Evolutionary conservation across 805 yeast species (phyloP).

Genomic region (Ogataea haglerorum): DNA sequence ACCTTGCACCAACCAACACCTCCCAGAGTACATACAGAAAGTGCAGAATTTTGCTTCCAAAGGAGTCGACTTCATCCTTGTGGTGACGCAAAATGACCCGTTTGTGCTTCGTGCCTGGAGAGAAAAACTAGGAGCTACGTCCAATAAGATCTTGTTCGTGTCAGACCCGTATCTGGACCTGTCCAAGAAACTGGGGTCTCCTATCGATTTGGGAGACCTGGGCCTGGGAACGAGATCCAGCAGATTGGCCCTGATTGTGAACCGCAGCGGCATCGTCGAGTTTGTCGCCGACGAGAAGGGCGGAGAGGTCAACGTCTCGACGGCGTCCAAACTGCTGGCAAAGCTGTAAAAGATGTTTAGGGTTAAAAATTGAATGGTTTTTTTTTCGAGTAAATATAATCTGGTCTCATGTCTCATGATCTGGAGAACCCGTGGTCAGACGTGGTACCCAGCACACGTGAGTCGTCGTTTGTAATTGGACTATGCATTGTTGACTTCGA

Average conservation of each 20-base stretch:
- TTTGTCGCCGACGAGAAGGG: constrained; percentile 29
- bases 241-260: constrained; percentile 67
- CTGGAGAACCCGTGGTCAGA: constrained; percentile 5
- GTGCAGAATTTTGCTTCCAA: constrained; percentile 50
- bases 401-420: constrained; percentile 1
- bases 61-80: constrained; percentile 61
- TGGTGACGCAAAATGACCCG: constrained; percentile 67
- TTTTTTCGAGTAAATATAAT: constrained; percentile 1
- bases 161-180: constrained; percentile 60
- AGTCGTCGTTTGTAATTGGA: constrained; percentile 56
- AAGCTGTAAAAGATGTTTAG: constrained; percentile 16
- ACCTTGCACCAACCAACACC: constrained; percentile 67
- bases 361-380: background rate
- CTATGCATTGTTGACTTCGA: constrained; percentile 90
- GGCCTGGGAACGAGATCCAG: constrained; percentile 59
- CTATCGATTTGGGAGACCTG: constrained; percentile 48
- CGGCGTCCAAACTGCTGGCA: constrained; percentile 26
- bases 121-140: constrained; percentile 37
- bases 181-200: constrained; percentile 56
- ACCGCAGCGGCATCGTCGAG: constrained; percentile 39
- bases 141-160: constrained; percentile 50
- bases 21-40: constrained; percentile 61
- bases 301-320: constrained; percentile 27
- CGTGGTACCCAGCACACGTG: background rate
- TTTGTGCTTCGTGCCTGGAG: constrained; percentile 73